Conservation (phyloP, 805 yeast genomes). For the Cyberlindnera bimundalis region DNA sequence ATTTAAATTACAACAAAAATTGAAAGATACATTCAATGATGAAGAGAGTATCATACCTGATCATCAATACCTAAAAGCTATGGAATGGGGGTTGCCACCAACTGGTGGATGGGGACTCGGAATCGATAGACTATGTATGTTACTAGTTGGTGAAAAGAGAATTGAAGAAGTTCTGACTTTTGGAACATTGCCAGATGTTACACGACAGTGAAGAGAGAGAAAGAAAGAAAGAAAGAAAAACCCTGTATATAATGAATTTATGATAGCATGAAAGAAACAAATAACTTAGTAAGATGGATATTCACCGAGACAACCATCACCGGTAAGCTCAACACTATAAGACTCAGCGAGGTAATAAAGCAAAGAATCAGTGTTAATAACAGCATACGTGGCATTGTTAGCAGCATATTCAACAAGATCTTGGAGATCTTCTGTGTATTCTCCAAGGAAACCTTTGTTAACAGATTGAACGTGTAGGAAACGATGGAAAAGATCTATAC, state of each 20-base stretch:
- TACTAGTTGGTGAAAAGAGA: constrained; percentile 57
- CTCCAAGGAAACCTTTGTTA: constrained; percentile 5
- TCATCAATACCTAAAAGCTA: constrained; percentile 59
- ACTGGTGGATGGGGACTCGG: constrained; percentile 99
- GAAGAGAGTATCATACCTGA: constrained; percentile 70
- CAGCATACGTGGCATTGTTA: constrained; percentile 7
- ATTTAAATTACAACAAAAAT: constrained; percentile 54
- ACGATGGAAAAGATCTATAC: constrained; percentile 9
- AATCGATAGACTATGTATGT: constrained; percentile 82
- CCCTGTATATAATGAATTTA: background rate
- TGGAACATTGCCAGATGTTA: constrained; percentile 70
- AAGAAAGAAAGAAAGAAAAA: too few relatives aligned
- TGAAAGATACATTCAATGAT: constrained; percentile 49
- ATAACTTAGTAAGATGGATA: constrained; percentile 4
- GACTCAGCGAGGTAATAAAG: constrained; percentile 11
- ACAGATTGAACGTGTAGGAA: constrained; percentile 7
- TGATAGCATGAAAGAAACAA: too few relatives aligned
- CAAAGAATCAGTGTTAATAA: constrained; percentile 8
- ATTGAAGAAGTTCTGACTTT: constrained; percentile 76
- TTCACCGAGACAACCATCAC: constrained; percentile 7
- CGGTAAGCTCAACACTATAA: constrained; percentile 5
- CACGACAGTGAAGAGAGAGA: constrained; percentile 48
- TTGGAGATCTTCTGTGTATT: constrained; percentile 6
- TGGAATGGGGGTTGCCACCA: constrained; percentile 96
- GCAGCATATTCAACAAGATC: constrained; percentile 7